Percentiles rank a stretch among this genome's conserved stretches.
These are phyloP conservation scores for Phytophthora sp. DNA, from an alignment of 352 stramenopile species.

Conservation along the genomic window DNA sequence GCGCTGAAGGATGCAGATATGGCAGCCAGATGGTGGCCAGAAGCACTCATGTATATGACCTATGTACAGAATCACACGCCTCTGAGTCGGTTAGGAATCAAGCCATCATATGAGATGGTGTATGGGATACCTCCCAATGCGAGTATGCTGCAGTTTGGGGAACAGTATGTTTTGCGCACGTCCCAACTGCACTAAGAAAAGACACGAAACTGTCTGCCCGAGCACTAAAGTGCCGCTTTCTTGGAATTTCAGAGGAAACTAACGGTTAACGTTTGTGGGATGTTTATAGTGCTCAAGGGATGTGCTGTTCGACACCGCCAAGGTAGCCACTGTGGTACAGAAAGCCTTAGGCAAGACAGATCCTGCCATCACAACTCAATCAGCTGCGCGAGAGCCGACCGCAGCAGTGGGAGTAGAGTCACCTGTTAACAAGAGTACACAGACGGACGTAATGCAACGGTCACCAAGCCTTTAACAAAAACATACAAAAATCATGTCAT, in stretches of 20 bases:
- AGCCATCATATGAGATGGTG: conserved; percentile 11
- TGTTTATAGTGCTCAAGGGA: not conserved
- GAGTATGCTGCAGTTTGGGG: conserved; percentile 6
- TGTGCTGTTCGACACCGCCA: conserved; percentile 1
- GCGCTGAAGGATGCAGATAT: conserved; percentile 11
- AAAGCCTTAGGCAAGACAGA: not conserved
- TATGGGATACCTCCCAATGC: conserved; percentile 3
- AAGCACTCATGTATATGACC: conserved; percentile 23
- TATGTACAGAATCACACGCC: not conserved
- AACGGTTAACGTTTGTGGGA: not conserved
- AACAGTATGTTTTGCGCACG: conserved; percentile 13
- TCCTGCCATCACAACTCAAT: not conserved
- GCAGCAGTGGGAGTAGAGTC: not conserved
- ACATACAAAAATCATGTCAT: not conserved
- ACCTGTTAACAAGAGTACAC: not conserved
- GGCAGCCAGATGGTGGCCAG: conserved; percentile 2
- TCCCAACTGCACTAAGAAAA: conserved; percentile 1
- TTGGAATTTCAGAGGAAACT: not conserved
- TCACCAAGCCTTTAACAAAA: too few relatives aligned
- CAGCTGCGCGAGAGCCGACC: not conserved
- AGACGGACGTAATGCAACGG: too few relatives aligned
- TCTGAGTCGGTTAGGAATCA: conserved; percentile 7
- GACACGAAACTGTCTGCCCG: conserved; percentile 12
- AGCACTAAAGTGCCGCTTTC: conserved; percentile 2
- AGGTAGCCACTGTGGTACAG: not conserved